Evolutionary conservation across 2,329 filamentous ascomycete genomes (phyloP), one percentile per base, ranked within the genome.

Genomic region (Chalaropsis thielavioides): DNA sequence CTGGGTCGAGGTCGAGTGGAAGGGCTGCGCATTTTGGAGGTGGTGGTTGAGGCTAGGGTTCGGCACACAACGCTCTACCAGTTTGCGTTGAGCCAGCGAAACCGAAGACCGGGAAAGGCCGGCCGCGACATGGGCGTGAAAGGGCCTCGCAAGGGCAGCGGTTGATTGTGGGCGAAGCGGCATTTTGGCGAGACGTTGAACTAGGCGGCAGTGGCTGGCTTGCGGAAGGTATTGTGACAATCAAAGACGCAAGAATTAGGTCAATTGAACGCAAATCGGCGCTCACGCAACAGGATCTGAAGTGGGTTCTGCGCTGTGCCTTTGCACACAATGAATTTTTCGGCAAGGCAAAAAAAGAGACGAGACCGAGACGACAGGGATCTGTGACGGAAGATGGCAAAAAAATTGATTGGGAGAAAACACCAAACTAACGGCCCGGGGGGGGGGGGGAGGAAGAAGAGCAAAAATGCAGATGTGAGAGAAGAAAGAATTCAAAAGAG

Each of bases 1-100:
- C 31, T 76, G 75, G 59, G 71, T 75, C 6, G 75, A 71, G 7
- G 76, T 77, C 17, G 75, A 75, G 70, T 83, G 81, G 67, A 81
- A 78, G 38, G 58, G 51, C 54, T 71, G 65, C 3, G 73, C 72
- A 60, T 64, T 56, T 27, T 67, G 62, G 41, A 67, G n/a, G 59
- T 67, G 62, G 49, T 67, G 62, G 62, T 62, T 67, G 58, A 64
- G 44, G 40, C 46, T 51, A n/a, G 62, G 59, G 40, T 62, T 67
- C 22, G 64, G 54, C 58, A 64, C 31, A 35, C 59, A 59, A 49
- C 65, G 65, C 40, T 59, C 58, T n/a, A 62, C 38, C 24, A 67
- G 49, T 19, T 62, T 49, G 40, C 59, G 65, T 58, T 63, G 61
- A 24, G 65, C 31, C 31, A 67, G 15, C 10, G 63, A 19, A 44